Conservation (phyloP, 345 rosid genomes). For the Odontarrhena argentea region DNA sequence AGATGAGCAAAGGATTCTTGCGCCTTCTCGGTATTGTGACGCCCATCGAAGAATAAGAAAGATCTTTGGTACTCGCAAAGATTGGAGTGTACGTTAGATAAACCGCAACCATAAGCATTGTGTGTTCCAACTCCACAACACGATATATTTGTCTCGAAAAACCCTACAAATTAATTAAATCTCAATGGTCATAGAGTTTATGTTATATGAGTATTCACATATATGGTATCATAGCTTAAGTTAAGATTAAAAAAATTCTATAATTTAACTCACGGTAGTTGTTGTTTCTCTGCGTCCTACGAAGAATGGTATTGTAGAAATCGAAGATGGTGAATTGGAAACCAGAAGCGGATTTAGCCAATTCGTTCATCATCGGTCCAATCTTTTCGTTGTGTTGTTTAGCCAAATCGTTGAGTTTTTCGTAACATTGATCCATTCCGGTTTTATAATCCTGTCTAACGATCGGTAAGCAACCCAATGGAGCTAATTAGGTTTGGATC, state of each 20-base stretch:
- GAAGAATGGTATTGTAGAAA: constrained; percentile 30
- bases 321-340: constrained; percentile 39
- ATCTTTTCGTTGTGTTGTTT: constrained; percentile 35
- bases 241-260: not conserved
- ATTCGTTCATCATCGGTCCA: constrained; percentile 31
- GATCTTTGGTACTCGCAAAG: constrained; percentile 37
- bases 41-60: constrained; percentile 31
- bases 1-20: constrained; percentile 40
- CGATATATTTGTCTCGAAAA: not conserved
- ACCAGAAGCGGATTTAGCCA: constrained; percentile 25
- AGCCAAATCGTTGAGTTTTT: constrained; percentile 35
- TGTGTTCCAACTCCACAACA: constrained; percentile 39
- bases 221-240: not conserved
- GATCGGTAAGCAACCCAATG: constrained; percentile 45
- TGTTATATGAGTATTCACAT: too few relatives aligned
- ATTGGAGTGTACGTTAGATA: constrained; percentile 36
- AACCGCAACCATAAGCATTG: constrained; percentile 37
- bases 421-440: constrained; percentile 26
- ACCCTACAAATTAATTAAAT: constrained; percentile 12
- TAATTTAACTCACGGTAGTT: constrained; percentile 25
- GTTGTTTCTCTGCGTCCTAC: not conserved
- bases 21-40: constrained; percentile 40
- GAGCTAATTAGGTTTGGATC: constrained; percentile 41
- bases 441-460: constrained; percentile 31
- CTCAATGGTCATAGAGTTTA: too few relatives aligned